Percentiles rank a stretch among this genome's conserved stretches.
Evolutionary conservation across 257 asterid species (phyloP).

Genomic region (Solanum lycopersicoides): DNA sequence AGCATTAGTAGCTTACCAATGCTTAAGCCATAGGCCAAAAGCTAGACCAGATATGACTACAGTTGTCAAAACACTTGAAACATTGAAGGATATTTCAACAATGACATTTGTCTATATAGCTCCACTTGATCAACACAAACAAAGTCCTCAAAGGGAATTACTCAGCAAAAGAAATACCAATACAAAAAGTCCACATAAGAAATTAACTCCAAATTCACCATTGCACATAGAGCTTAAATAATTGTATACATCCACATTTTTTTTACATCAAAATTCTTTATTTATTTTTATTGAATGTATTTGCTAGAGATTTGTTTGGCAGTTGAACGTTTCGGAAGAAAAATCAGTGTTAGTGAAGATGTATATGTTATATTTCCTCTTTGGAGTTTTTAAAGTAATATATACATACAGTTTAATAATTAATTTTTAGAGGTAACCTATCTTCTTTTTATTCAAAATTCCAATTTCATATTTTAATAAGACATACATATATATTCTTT

Average conservation of each 20-base stretch:
- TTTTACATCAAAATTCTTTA: neutral
- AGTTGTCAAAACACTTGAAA: constrained; percentile 18
- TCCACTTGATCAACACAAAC: constrained; percentile 9
- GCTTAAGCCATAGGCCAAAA: constrained; percentile 21
- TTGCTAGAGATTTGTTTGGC: neutral
- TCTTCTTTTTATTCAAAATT: neutral
- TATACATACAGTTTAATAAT: neutral
- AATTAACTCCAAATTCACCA: neutral
- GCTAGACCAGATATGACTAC: constrained; percentile 20
- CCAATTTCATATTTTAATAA: neutral
- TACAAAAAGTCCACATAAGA: neutral
- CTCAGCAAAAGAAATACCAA: neutral
- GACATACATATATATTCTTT: neutral
- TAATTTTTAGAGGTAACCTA: neutral
- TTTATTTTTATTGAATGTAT: neutral
- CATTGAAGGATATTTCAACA: constrained; percentile 6
- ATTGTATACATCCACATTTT: neutral
- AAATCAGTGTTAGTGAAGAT: neutral
- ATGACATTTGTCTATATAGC: constrained; percentile 14
- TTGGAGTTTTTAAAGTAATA: neutral
- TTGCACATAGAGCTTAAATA: neutral
- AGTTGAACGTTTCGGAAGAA: neutral
- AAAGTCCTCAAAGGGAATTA: neutral
- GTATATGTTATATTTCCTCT: neutral
- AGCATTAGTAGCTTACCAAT: constrained; percentile 21